Conservation (phyloP, 2,329 filamentous ascomycete species). For the Bipolaris zeicola region DNA sequence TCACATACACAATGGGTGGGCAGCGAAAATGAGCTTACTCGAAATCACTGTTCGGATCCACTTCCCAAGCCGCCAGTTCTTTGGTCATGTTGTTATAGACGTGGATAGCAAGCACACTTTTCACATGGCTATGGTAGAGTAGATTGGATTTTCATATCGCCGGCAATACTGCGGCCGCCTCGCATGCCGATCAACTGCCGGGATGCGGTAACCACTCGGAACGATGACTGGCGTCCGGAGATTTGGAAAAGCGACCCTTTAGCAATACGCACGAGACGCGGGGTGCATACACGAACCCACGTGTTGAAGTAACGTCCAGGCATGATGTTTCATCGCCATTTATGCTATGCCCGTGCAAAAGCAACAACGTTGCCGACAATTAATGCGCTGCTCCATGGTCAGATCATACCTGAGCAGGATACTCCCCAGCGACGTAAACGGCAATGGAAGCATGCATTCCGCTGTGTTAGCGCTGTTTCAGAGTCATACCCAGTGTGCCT, state of each 20-base stretch:
- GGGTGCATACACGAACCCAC: constrained; percentile 14
- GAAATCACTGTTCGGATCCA: too few species aligned
- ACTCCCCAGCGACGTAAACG: not conserved
- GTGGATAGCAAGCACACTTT: not conserved
- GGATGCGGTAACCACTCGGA: not conserved
- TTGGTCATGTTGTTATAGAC: not conserved
- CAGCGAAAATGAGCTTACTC: not conserved
- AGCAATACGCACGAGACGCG: not conserved
- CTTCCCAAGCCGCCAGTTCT: not conserved
- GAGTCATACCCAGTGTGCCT: constrained; percentile 8
- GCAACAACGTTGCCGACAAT: not conserved
- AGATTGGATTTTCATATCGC: constrained; percentile 13
- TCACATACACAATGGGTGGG: not conserved
- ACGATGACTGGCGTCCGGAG: not conserved
- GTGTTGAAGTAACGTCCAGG: not conserved
- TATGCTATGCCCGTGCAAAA: not conserved
- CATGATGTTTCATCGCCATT: not conserved
- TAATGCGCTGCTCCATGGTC: not conserved
- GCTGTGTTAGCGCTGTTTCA: constrained; percentile 10
- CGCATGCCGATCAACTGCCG: constrained; percentile 5
- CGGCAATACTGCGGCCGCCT: constrained; percentile 8
- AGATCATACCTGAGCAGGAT: not conserved
- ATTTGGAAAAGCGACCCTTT: not conserved
- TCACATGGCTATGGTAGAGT: constrained; percentile 1
- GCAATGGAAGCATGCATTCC: not conserved